Evolutionary conservation across 2,329 filamentous ascomycete species (phyloP), one percentile per base, ranked within the genome.

Genomic region (Colletotrichum filicis): DNA sequence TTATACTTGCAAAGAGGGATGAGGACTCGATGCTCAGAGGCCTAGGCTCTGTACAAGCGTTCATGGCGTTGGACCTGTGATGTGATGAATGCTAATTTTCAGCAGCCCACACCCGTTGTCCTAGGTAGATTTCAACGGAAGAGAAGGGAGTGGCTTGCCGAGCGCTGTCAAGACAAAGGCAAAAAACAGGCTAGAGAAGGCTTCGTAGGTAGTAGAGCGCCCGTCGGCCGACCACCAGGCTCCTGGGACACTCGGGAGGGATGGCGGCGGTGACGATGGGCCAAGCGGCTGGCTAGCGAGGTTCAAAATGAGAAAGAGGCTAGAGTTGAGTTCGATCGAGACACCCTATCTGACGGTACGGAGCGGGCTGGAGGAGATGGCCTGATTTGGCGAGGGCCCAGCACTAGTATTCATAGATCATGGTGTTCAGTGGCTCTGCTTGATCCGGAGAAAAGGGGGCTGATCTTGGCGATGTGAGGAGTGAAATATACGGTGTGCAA

Each of bases 321-420:
- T 61, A 57, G 32, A 69, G 6, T 30, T 19, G 32, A 69, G 6
- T 30, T 26, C 19, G 68, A 68, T 55, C 49, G n/a, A 57, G 46
- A 52, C 42, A 32, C 59, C 30, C 59, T 68, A 49, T 56, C 59
- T 65, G 55, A 42, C 26, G 37, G 59, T 57, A 61, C 32, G 49
- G 30, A 57, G 63, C 63, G 62, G 58, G 32, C 46, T 64, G 62
- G 24, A 46, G 8, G 53, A 64, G n/a, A 67, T 63, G 52, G 49
- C 32, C 26, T 65, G 59, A 65, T 52, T 60, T 53, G 49, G 56
- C 60, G 49, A 56, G 56, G 63, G 59, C n/a, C 53, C 61, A n/a
- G 19, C 56, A 30, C 69, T 68, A 63, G 46, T 46, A 37, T 16
- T 46, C 49, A 28, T 22, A 28, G 55, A 32, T 19, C 22, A 22